These are phyloP conservation scores for Trichoderma pleuroti DNA, from an alignment of 2,329 filamentous ascomycete species.

Conservation along the genomic window DNA sequence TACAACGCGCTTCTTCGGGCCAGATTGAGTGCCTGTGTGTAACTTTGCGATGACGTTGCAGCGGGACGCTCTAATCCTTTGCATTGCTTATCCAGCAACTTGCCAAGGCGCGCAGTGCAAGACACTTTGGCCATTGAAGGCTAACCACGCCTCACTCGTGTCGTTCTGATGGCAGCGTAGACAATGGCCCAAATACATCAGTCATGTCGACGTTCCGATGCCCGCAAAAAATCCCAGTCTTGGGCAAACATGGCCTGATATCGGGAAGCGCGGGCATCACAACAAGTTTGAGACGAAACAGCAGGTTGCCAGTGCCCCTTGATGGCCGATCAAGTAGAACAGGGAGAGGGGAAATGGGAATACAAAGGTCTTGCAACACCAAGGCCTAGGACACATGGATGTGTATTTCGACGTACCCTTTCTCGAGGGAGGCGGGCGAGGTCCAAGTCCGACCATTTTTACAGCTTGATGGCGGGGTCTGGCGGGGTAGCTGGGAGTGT, in stretches of 20 bases:
- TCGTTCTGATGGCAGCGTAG: not conserved
- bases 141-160: not conserved
- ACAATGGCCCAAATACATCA: not conserved
- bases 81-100: not conserved
- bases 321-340: not conserved
- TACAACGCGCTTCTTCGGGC: not conserved
- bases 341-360: not conserved
- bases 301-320: not conserved
- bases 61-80: not conserved
- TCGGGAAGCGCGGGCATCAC: not conserved
- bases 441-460: slow-evolving; percentile 52
- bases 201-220: not conserved
- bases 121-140: not conserved
- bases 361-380: not conserved
- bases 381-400: not conserved
- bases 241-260: not conserved
- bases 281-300: not conserved
- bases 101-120: not conserved
- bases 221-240: not conserved
- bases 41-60: slow-evolving; percentile 6
- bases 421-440: slow-evolving; percentile 48
- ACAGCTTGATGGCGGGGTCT: slow-evolving; percentile 33
- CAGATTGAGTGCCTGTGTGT: not conserved
- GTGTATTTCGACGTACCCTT: slow-evolving; percentile 60
- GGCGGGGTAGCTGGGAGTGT: slow-evolving; percentile 32